Conservation (phyloP, 331 rosid genomes). For the Dryas integrifolia region DNA sequence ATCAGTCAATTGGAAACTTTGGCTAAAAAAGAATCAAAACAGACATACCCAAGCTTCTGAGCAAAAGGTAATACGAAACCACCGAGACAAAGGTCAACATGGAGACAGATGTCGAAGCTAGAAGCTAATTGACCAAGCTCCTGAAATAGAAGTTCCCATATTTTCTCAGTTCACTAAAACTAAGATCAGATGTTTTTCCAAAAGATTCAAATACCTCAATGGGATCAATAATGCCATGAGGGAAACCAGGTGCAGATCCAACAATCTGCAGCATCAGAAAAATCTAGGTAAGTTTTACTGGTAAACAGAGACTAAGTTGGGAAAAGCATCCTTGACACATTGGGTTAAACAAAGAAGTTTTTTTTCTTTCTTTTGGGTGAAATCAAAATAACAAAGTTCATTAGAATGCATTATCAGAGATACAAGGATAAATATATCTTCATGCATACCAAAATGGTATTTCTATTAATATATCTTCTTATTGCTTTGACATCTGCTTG, state of each 20-base stretch:
- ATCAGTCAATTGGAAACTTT: background rate
- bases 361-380: background rate
- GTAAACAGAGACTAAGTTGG: slow-evolving; percentile 28
- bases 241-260: slow-evolving; percentile 98
- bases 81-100: slow-evolving; percentile 94
- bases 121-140: slow-evolving; percentile 90
- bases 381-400: background rate
- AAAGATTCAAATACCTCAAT: slow-evolving; percentile 56
- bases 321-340: slow-evolving; percentile 23
- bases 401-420: background rate
- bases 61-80: slow-evolving; percentile 95
- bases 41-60: slow-evolving; percentile 77
- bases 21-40: slow-evolving; percentile 2
- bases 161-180: slow-evolving; percentile 24
- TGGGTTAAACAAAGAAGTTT: background rate
- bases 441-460: slow-evolving; percentile 69
- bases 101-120: slow-evolving; percentile 75
- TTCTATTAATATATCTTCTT: slow-evolving; percentile 61
- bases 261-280: slow-evolving; percentile 63
- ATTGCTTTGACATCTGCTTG: slow-evolving; percentile 76
- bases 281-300: slow-evolving; percentile 22
- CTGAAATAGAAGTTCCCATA: slow-evolving; percentile 44
- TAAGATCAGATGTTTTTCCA: slow-evolving; percentile 13
- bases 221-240: slow-evolving; percentile 96
- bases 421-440: background rate